These are phyloP conservation scores for Auricularia heimuer DNA, from an alignment of 768 basidiomycete genomes.

Conservation along the genomic window DNA sequence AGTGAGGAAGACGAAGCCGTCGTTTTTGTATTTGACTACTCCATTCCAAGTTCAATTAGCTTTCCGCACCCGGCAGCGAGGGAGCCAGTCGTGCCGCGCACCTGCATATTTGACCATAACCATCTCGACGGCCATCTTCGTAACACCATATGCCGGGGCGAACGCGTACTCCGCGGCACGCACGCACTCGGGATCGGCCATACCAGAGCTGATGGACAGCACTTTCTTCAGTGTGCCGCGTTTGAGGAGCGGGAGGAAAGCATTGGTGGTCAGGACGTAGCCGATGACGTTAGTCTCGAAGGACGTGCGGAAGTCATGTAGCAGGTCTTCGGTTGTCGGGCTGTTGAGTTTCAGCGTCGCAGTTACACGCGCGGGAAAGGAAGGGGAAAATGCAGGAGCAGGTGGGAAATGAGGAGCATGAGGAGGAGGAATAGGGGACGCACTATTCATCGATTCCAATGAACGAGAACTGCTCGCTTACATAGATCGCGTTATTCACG, in stretches of 20 bases:
- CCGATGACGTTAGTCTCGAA: constrained; percentile 28
- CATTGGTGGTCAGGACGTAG: constrained; percentile 25
- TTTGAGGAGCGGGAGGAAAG: constrained; percentile 30
- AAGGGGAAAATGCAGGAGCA: too few species aligned
- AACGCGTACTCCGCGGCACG: constrained; percentile 8
- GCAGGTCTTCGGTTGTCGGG: not conserved
- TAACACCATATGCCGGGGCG: constrained; percentile 21
- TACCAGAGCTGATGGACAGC: constrained; percentile 23
- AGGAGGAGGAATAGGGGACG: too few species aligned
- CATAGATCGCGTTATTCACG: not conserved
- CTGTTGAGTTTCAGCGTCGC: not conserved
- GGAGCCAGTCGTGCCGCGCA: too few species aligned
- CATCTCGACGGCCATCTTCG: constrained; percentile 31
- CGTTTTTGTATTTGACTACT: constrained; percentile 11
- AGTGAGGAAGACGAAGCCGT: constrained; percentile 28
- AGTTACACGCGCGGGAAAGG: not conserved
- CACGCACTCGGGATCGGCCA: constrained; percentile 22
- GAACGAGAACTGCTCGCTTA: not conserved
- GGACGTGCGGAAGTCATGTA: not conserved
- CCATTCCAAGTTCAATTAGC: too few species aligned
- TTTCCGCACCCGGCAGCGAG: too few species aligned
- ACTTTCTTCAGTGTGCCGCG: constrained; percentile 12
- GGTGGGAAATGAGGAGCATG: too few species aligned
- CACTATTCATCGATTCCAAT: too few species aligned
- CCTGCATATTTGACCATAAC: constrained; percentile 24